Evolutionary conservation across 2,329 filamentous ascomycete species (phyloP), one percentile per base, ranked within the genome.

Genomic region (Pestalotiopsis sp.): DNA sequence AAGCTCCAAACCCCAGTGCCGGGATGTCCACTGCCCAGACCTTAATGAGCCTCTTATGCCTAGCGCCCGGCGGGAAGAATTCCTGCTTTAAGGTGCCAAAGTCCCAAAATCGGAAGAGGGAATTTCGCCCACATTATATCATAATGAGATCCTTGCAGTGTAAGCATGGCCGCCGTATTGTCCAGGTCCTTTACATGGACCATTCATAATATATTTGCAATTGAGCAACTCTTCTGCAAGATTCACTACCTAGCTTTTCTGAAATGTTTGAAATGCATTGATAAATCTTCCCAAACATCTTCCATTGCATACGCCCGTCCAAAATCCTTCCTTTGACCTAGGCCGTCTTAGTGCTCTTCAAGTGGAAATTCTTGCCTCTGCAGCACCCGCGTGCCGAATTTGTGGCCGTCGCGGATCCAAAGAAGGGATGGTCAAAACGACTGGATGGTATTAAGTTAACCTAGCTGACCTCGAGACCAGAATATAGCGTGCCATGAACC

Each of bases 301-400:
- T 13, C 6, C 23, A 25, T 60, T 31, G n/a, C 57, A 23, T 27
- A 13, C 27, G 4, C n/a, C 13, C 14, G 4, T 23, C 57, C 14
- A 14, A 14, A 31, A 6, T 2, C 57, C 27, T 14, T 31, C 5
- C 27, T 31, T 23, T 31, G 57, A 20, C 57, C 27, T 60, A 60
- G 57, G 57, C 57, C 57, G 57, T 27, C 57, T 60, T 25, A 23
- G 57, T 60, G 57, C 57, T 60, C n/a, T 60, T 31, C 57, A 20
- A n/a, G 57, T 23, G 14, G 23, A 60, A 23, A 60, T 60, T 60
- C 57, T 60, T n/a, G 57, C 57, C n/a, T 59, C 13, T 60, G 17
- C 25, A 60, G 57, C 57, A 60, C 14, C 57, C 57, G 57, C 57
- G 57, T 23, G 27, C 20, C 57, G 20, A 60, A 13, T 20, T 60